Base-by-base conservation (phyloP, 1,139 yeast genomes). In the Scheffersomyces stambukii region DNA sequence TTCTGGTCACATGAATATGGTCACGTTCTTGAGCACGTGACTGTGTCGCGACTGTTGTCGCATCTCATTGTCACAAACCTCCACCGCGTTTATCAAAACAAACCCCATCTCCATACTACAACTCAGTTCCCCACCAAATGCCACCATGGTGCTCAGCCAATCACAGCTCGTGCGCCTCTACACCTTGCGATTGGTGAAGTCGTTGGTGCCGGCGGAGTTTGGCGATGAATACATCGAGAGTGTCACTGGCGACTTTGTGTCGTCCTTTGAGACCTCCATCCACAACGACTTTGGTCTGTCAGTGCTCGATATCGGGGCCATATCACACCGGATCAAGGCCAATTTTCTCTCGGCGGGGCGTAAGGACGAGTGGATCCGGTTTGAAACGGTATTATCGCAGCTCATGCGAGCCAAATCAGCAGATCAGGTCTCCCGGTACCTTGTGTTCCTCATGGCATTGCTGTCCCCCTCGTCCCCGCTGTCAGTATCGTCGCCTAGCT, bases 141-240 rank as follows among this genome's bases (percentile, higher is more conserved):
- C 13, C n/a, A 30, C 11, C 18, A 55, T 55, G 62, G 50, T 51
- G 13, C 50, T 61, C 30, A 64, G 57, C 38, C 46, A 54, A 25
- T 43, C 47, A 29, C 70, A 63, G 37, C 47, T 63, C 28, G 48
- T 62, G 15, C 52, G 46, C 41, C 44, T 62, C 12, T 65, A 67
- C 35, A 41, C 60, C 21, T 54, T 53, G 22, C 47, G 73, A 18
- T 48, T 68, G 22, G 70, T 64, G 25, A 54, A 51, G 31, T 49
- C 68, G 8, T 42, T 66, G 20, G 54, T 65, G 1, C 74, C 75
- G 3, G 25, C 44, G 1, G 70, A 61, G 23, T 52, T 63, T 29
- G 70, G 70, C 0, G 56, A 57, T 3, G 69, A 60, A 22, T 65
- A 59, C 33, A 44, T 49, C 3, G 60, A 60, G 27, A 55, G 62